Base-by-base conservation (phyloP, 2,329 filamentous ascomycete species). In the Gaeumannomyces tritici region DNA sequence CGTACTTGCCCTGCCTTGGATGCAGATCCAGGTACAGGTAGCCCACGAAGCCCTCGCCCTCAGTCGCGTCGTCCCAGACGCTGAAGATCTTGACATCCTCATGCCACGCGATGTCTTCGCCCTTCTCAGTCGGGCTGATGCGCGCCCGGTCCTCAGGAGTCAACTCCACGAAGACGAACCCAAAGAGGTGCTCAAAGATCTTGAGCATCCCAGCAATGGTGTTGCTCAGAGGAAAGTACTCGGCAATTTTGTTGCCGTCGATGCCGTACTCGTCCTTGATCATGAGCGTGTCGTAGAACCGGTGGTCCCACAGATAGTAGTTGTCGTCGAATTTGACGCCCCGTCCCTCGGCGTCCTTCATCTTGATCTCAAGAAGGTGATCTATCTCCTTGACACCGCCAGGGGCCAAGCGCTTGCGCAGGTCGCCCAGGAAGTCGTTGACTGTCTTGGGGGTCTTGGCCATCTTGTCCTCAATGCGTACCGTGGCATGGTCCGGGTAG, bases 21-120 rank as follows among this genome's bases (percentile, higher is more conserved):
- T 91, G 89, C 26, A 93, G 80, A 73, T 95, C 90, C 18, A 95
- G 83, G 73, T 93, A 93, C 29, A 95, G 80, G 72, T 93, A 95
- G 55, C 90, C 90, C 8, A 90, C 87, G 69, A 95, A 95, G 47
- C 80, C 84, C 60, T 82, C 79, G 21, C 89, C 90, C 67, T 89
- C 86, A 2, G 80, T 80, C 64, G 85, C 83, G 65, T 93, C 88
- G 69, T 95, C 84, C 89, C 90, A 93, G 9, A 95, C 90, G 60
- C 86, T 89, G 77, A 91, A 93, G 63, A 93, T 74, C 65, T 89
- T 86, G n/a, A 93, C 89, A 68, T 93, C 90, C 66, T 89, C 83
- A 69, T 95, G 90, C 90, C 90, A 95, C 1, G 85, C 79, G 68
- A 93, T 89, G 66, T 91, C 89, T 62, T 85, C 82, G 12, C 83